Conservation (phyloP, 2,329 filamentous ascomycete genomes). For the Pyricularia pennisetigena region DNA sequence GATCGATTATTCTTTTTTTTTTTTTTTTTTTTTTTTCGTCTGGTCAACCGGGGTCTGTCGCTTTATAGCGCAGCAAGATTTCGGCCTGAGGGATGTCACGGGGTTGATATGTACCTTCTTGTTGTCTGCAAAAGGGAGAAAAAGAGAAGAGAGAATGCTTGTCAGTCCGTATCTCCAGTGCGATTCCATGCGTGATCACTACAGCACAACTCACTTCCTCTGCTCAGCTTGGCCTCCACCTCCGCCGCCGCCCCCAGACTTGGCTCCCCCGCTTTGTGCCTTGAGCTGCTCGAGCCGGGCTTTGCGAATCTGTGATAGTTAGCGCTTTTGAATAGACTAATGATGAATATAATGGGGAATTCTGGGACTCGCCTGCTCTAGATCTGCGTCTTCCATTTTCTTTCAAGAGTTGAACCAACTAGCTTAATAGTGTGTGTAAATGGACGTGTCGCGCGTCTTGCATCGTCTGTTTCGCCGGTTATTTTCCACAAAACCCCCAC, state of each 20-base stretch:
- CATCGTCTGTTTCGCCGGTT: not conserved
- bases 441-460: not conserved
- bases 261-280: constrained; percentile 48
- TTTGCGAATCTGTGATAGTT: constrained; percentile 61
- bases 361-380: constrained; percentile 22
- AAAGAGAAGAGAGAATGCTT: not conserved
- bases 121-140: constrained; percentile 23
- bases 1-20: not conserved
- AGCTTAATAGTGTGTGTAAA: not conserved
- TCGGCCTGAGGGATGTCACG: not conserved
- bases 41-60: not conserved
- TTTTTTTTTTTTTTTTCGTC: no score
- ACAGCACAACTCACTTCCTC: constrained; percentile 44
- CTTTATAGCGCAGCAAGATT: not conserved
- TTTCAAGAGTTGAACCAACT: not conserved
- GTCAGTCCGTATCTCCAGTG: not conserved
- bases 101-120: constrained; percentile 28
- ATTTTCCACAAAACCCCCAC: constrained; percentile 1
- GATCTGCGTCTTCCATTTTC: constrained; percentile 27
- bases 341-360: not conserved
- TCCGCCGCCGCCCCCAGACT: constrained; percentile 34
- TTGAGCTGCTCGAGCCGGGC: constrained; percentile 92
- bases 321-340: not conserved
- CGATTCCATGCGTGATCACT: not conserved
- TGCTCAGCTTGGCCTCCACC: constrained; percentile 49